A percentile compares a stretch with the other conserved stretches of the same genome.
Evolutionary conservation across 108 stramenopile species (phyloP).

Genomic region (Skeletonema costatum): DNA sequence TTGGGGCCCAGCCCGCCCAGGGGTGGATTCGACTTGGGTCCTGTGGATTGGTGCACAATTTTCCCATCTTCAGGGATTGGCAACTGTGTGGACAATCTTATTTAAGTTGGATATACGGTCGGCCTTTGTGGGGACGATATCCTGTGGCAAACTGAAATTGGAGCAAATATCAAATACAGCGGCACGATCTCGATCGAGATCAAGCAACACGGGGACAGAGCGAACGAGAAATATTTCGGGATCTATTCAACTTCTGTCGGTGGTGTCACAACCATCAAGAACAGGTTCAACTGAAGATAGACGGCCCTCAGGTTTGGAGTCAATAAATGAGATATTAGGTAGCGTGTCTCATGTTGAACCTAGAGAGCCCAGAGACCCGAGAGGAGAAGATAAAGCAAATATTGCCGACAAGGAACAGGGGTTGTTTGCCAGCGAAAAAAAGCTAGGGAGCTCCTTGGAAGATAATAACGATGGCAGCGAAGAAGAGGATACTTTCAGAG

Average conservation of each 20-base stretch:
- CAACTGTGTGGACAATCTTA: constrained; percentile 1
- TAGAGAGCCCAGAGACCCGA: neutral
- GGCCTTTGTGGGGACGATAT: constrained; percentile 2
- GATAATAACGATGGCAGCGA: no score
- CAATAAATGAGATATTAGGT: neutral
- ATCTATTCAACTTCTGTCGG: neutral
- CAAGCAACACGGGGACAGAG: neutral
- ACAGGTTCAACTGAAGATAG: neutral
- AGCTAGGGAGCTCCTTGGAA: neutral
- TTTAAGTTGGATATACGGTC: neutral
- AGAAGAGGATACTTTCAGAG: neutral
- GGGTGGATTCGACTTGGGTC: constrained; percentile 6
- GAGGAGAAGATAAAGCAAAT: neutral
- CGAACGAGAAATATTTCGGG: neutral
- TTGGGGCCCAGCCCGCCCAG: neutral
- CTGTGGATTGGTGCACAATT: neutral
- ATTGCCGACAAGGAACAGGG: neutral
- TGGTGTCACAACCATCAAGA: neutral
- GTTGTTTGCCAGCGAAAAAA: neutral
- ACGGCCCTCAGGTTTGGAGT: neutral
- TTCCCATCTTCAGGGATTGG: constrained; percentile 8
- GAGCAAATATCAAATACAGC: neutral
- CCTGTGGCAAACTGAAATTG: neutral
- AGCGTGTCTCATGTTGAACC: neutral
- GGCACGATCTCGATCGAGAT: neutral